A percentile compares a stretch with the other conserved stretches of the same genome.
Evolutionary conservation across 768 basidiomycete species (phyloP).

Genomic region (Cantharellus anzutake): DNA sequence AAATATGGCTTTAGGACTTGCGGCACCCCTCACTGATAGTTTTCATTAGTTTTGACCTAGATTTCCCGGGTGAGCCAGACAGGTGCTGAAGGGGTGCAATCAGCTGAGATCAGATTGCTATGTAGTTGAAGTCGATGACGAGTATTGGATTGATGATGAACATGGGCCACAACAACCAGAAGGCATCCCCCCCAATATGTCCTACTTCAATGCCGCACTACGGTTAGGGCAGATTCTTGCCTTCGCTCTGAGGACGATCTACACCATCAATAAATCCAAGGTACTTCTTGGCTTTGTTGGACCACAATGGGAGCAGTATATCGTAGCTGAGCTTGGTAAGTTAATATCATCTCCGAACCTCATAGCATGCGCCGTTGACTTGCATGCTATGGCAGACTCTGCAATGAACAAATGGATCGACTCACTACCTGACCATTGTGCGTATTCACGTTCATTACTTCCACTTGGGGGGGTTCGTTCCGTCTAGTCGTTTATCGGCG

Average conservation of each 20-base stretch:
- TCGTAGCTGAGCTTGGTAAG: constrained; percentile 36
- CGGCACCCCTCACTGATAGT: neutral
- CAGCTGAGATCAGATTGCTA: neutral
- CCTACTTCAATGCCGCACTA: constrained; percentile 37
- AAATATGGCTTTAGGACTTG: neutral
- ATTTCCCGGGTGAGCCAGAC: constrained; percentile 23
- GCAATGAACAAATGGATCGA: constrained; percentile 58
- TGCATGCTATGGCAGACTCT: constrained; percentile 20
- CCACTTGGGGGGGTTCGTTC: neutral
- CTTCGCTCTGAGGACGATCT: constrained; percentile 41
- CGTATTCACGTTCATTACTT: neutral
- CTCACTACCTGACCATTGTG: constrained; percentile 46
- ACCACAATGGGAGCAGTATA: constrained; percentile 40
- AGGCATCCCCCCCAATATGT: constrained; percentile 32
- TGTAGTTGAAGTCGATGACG: constrained; percentile 53
- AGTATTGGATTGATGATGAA: constrained; percentile 36
- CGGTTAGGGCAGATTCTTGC: constrained; percentile 42
- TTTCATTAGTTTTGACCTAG: constrained; percentile 48
- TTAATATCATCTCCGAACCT: neutral
- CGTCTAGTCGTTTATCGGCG: neutral
- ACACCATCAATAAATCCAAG: constrained; percentile 48
- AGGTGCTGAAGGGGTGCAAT: neutral
- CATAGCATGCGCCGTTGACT: neutral
- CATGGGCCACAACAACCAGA: constrained; percentile 46
- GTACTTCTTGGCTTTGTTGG: constrained; percentile 31